Conservation (phyloP, 73 alveolate species). For the Durusdinium trenchii region DNA sequence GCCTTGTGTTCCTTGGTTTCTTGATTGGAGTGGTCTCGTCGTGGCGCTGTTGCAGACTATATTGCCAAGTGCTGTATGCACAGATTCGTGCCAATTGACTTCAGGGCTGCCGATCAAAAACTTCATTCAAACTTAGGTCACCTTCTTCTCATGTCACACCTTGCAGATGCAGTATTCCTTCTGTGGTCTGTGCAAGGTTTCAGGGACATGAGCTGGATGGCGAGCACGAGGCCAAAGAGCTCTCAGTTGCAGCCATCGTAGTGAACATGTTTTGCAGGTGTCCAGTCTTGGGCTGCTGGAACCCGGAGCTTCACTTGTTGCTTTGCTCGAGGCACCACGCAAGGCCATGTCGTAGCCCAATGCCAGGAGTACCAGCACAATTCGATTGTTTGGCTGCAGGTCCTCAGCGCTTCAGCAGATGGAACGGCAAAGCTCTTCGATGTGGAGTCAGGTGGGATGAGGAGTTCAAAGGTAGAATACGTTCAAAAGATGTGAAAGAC, state of each 20-base stretch:
- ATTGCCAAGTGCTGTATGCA: no score
- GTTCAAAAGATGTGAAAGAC: neutral
- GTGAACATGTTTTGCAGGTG: no score
- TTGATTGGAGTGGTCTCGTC: no score
- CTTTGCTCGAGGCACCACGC: conserved; percentile 17
- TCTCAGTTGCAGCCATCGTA: no score
- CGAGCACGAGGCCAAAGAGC: neutral
- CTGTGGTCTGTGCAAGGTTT: neutral
- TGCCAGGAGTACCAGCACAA: no score
- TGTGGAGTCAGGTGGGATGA: conserved; percentile 8
- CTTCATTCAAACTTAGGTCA: no score
- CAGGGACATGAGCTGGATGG: neutral
- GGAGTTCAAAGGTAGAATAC: neutral
- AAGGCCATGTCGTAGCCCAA: no score
- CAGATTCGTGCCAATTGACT: no score
- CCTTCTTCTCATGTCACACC: no score
- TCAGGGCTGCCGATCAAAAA: no score
- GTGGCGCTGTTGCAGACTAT: no score
- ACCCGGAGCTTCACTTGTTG: conserved; percentile 11
- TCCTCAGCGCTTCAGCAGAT: conserved; percentile 41
- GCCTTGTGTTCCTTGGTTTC: conserved; percentile 33
- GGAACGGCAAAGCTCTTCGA: conserved; percentile 61
- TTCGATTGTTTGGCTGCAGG: neutral
- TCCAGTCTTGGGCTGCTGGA: conserved; percentile 2
- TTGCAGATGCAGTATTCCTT: neutral